phyloP scores from a whole-genome alignment of 257 asterid genomes.

The Lycium ferocissimum region DNA sequence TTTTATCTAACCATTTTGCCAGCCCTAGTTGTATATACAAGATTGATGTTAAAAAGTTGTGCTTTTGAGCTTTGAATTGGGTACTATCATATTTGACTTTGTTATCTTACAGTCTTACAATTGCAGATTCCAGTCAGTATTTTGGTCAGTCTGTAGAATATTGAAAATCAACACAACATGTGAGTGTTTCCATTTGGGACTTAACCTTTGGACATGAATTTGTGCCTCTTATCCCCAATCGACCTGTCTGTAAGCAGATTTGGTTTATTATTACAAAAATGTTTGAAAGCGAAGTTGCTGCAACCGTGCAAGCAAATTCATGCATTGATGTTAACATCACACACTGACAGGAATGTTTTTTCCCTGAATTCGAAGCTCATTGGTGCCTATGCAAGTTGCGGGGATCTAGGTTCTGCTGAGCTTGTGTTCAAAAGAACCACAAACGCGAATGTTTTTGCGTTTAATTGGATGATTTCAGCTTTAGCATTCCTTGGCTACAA shows the following conservation, averaged over 20 bases:
- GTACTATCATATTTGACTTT: not conserved
- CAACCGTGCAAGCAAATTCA: constrained; percentile 67
- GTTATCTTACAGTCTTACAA: constrained; percentile 23
- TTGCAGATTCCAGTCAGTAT: constrained; percentile 21
- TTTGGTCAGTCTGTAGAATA: not conserved
- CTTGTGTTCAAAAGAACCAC: constrained; percentile 48
- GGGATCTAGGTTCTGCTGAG: constrained; percentile 55
- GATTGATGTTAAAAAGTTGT: constrained; percentile 24
- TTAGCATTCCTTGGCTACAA: constrained; percentile 47
- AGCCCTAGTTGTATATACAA: not conserved
- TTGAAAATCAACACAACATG: not conserved
- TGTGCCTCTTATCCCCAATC: constrained; percentile 34
- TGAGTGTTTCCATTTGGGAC: not conserved
- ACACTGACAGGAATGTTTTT: constrained; percentile 39
- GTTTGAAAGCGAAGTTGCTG: constrained; percentile 54
- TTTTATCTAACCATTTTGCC: too few species aligned
- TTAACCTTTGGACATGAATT: constrained; percentile 26
- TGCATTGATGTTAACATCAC: constrained; percentile 51
- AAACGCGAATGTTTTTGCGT: constrained; percentile 58
- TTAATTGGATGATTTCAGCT: constrained; percentile 68
- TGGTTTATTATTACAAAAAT: constrained; percentile 51
- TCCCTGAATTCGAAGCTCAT: constrained; percentile 64
- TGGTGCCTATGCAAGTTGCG: constrained; percentile 65
- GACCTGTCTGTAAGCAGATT: constrained; percentile 33
- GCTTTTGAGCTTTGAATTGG: constrained; percentile 16